A percentile compares a stretch with the other conserved stretches of the same genome.
phyloP scores from a whole-genome alignment of 306 rosid species.

The Cucurbita argyrosperma region DNA sequence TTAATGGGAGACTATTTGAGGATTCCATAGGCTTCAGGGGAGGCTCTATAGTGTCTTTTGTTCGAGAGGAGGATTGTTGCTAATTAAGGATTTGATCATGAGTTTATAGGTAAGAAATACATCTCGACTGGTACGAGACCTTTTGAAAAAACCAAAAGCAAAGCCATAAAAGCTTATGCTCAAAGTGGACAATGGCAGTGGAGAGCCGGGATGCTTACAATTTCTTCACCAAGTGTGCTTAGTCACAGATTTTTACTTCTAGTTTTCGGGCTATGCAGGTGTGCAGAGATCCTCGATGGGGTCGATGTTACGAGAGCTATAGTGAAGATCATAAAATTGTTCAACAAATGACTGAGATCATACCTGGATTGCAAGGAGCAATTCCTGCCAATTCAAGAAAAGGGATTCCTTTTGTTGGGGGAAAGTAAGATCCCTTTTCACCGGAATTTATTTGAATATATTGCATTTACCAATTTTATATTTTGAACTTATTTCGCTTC shows the following conservation, averaged over 20 bases:
- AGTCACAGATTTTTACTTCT: background rate
- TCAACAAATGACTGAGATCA: slow-evolving; percentile 75
- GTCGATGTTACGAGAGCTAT: slow-evolving; percentile 95
- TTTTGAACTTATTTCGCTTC: slow-evolving; percentile 5
- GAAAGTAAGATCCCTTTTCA: slow-evolving; percentile 53
- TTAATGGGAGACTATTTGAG: too few species aligned
- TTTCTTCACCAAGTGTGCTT: background rate
- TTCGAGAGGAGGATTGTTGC: too few species aligned
- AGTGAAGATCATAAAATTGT: slow-evolving; percentile 76
- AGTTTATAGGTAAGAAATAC: too few species aligned
- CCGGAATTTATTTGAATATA: background rate
- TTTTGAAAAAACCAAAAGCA: too few species aligned
- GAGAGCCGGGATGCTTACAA: background rate
- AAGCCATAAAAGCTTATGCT: too few species aligned
- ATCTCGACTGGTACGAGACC: too few species aligned
- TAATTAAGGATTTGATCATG: too few species aligned
- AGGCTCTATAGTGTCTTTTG: too few species aligned
- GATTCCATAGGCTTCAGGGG: too few species aligned
- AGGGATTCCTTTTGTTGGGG: slow-evolving; percentile 78
- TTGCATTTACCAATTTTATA: slow-evolving; percentile 7
- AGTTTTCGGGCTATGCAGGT: slow-evolving; percentile 28
- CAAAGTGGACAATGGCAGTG: too few species aligned
- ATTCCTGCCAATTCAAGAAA: slow-evolving; percentile 40
- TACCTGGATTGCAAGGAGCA: slow-evolving; percentile 93
- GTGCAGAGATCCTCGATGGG: slow-evolving; percentile 99